phyloP scores from a whole-genome alignment of 192 early-diverging fungal genomes.

The Chytriomyces sp. region DNA sequence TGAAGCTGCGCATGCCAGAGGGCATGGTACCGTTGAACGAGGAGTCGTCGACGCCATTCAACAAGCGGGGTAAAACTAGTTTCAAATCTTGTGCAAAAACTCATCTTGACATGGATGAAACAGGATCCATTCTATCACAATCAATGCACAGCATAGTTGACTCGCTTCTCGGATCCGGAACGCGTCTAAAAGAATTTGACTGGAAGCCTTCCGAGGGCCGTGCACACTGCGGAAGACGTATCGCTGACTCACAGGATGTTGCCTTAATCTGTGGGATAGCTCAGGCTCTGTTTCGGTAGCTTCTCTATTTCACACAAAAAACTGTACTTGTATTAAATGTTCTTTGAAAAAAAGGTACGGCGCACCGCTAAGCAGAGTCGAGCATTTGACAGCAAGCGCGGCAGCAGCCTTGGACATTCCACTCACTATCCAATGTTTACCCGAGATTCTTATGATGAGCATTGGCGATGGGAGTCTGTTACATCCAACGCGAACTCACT shows the following conservation, averaged over 20 bases:
- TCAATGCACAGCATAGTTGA: background rate
- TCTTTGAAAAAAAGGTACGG: background rate
- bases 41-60: too few species aligned
- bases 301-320: background rate
- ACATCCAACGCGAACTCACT: conserved; percentile 25
- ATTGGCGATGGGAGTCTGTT: conserved; percentile 9
- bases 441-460: conserved; percentile 19
- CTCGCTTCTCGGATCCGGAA: background rate
- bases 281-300: conserved; percentile 4
- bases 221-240: conserved; percentile 6
- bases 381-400: background rate
- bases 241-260: conserved; percentile 10
- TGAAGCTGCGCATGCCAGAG: too few species aligned
- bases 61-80: too few species aligned
- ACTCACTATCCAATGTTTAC: conserved; percentile 16
- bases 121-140: too few species aligned
- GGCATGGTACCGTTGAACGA: too few species aligned
- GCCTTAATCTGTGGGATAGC: conserved; percentile 23
- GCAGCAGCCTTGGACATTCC: conserved; percentile 8
- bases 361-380: conserved; percentile 13
- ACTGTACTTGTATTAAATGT: background rate
- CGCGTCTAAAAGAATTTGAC: background rate
- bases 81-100: too few species aligned
- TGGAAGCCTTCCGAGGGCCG: conserved; percentile 8
- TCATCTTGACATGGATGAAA: too few species aligned